Evolutionary conservation across 441 rosid species (phyloP), one percentile per base, ranked within the genome.

Genomic region (Daphne laureola): DNA sequence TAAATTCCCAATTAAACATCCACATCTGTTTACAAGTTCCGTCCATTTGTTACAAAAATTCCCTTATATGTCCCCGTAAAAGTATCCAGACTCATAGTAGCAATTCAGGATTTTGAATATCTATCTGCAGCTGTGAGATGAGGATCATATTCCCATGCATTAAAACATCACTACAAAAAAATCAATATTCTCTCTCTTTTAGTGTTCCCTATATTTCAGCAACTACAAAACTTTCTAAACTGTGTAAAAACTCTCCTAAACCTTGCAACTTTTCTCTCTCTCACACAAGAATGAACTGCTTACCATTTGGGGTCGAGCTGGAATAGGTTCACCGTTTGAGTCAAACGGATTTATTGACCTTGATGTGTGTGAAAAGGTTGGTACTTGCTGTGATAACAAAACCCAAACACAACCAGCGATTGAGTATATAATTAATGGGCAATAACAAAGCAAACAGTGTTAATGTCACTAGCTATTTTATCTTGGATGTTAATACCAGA

Each of bases 281-380:
- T 6, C 12, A 47, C 57, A 48, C 15, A 57, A 52, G 61, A 53
- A 27, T 25, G 47, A 61, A 66, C 46, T 14, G 62, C 86, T 35
- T 79, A 92, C 98, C 49, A 66, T 46, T 66, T 75, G 91, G 49
- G 71, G 66, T 62, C 75, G 89, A 55, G 55, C 71, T 25, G 71
- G 57, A 27, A 77, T 63, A 14, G 86, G 69, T 61, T 79, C 85
- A 31, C 57, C 67, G 52, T 46, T 64, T 56, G 76, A 49, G 71
- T 87, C 99, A 76, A 93, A 93, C 53, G 99, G 99, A 75, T 93
- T 93, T 66, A 71, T 52, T 12, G 99, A 85, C 54, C 59, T 74
- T 17, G 83, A 55, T 59, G 66, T 67, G 61, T 68, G 93, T 21
- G 74, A 67, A 67, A 72, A 74, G 66, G 77, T 61, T 57, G 78